A percentile compares a stretch with the other conserved stretches of the same genome.
Conservation (phyloP, 1,284 basidiomycete genomes). For the Fomitopsis betulina region DNA sequence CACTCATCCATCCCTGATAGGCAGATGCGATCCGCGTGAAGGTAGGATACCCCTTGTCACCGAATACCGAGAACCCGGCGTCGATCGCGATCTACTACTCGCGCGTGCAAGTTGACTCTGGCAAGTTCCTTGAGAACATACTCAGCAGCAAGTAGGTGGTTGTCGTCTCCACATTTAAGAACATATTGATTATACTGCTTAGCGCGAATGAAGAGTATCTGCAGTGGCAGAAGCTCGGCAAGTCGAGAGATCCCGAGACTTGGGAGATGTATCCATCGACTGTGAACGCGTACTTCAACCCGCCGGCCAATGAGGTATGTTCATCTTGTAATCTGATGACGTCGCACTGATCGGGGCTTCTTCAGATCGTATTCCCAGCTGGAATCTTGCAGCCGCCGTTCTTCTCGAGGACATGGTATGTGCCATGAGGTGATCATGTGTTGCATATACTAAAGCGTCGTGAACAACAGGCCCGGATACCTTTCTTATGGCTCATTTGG, state of each 20-base stretch:
- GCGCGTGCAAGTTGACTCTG: slow-evolving; percentile 57
- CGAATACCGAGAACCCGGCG: slow-evolving; percentile 72
- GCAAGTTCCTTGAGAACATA: slow-evolving; percentile 85
- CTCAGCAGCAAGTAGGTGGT: slow-evolving; percentile 55
- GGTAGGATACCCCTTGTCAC: slow-evolving; percentile 86
- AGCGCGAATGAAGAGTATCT: slow-evolving; percentile 58
- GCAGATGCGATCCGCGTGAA: slow-evolving; percentile 79
- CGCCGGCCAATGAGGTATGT: slow-evolving; percentile 71
- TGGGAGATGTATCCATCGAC: slow-evolving; percentile 89
- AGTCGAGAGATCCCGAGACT: slow-evolving; percentile 62
- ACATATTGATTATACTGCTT: not conserved
- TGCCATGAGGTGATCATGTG: slow-evolving; percentile 1
- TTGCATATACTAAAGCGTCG: not conserved
- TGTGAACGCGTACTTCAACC: slow-evolving; percentile 81
- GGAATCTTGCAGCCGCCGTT: slow-evolving; percentile 93
- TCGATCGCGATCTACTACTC: slow-evolving; percentile 77
- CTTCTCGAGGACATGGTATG: slow-evolving; percentile 80
- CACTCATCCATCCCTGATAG: slow-evolving; percentile 24
- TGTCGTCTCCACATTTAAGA: not conserved
- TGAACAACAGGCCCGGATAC: slow-evolving; percentile 69
- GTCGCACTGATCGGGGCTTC: slow-evolving; percentile 9
- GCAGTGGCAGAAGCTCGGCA: slow-evolving; percentile 76
- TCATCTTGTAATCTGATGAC: not conserved
- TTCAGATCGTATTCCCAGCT: slow-evolving; percentile 92
- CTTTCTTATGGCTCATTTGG: slow-evolving; percentile 91